Evolutionary conservation across 2,329 filamentous ascomycete species (phyloP), one percentile per base, ranked within the genome.

Genomic region (Kalmusia sp.): DNA sequence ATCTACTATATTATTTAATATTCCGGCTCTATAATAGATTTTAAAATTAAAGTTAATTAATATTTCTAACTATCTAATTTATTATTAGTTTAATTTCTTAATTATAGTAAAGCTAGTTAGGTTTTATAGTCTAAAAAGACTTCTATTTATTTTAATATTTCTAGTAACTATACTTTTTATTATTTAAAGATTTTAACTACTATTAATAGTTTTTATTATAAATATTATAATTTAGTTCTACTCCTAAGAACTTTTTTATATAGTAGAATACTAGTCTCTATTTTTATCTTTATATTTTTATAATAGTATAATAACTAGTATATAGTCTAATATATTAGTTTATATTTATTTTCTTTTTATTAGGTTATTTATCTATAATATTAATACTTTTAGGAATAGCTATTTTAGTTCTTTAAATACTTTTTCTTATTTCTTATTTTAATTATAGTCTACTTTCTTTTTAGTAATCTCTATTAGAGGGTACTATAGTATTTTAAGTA

Each of bases 231-330:
- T 24, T 51, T 38, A 48, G 28, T 33, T 51, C 38, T 48, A 21
- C 30, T 43, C n/a, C 21, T 30, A 31, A 51, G 28, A 44, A 52
- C 22, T 52, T 48, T 43, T 50, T 19, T 64, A 45, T 47, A 69
- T 72, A 51, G 71, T 63, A 31, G 62, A 55, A 50, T 12, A 61
- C 40, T 35, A 35, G 50, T 47, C 50, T 43, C 43, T 48, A 52
- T 34, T 64, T 74, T 41, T 54, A 34, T 50, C 35, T 12, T 38
- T 49, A n/a, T n/a, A n/a, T n/a, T n/a, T n/a, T n/a, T n/a, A n/a
- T n/a, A n/a, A n/a, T n/a, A n/a, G n/a, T n/a, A n/a, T n/a, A n/a
- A n/a, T n/a, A n/a, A n/a, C n/a, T n/a, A n/a, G n/a, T n/a, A n/a
- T n/a, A n/a, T n/a, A n/a, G n/a, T 44, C 17, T 37, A n/a, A n/a